These are phyloP conservation scores for Elymus sibiricus DNA, from an alignment of 176 grass and related monocot species.

Conservation along the genomic window DNA sequence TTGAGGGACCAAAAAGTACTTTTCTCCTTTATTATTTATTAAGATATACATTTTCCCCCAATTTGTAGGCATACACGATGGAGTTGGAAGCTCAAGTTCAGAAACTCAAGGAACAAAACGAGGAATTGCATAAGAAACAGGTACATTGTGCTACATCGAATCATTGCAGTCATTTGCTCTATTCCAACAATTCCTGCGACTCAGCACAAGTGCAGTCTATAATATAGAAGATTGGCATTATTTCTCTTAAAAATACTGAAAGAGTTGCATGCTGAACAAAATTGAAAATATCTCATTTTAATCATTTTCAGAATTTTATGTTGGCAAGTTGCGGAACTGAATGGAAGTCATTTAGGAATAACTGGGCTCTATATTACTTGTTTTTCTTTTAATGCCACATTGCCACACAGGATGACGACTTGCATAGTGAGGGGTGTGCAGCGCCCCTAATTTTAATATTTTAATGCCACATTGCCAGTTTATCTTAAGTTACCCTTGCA, in stretches of 20 bases:
- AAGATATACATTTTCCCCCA: neutral
- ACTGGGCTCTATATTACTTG: neutral
- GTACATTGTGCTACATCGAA: conserved; percentile 17
- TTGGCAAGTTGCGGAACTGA: neutral
- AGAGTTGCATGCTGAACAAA: neutral
- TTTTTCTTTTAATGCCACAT: neutral
- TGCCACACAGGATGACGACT: too few species aligned
- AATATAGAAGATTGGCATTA: neutral
- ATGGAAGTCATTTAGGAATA: neutral
- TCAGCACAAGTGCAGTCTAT: neutral
- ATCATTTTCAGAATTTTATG: neutral
- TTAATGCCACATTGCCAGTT: too few species aligned
- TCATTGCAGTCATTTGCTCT: neutral
- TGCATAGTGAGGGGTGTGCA: too few species aligned
- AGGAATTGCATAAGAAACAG: conserved; percentile 71
- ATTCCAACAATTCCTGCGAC: neutral
- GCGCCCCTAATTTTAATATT: too few species aligned
- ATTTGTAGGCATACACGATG: conserved; percentile 70
- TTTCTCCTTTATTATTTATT: too few species aligned
- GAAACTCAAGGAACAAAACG: conserved; percentile 70
- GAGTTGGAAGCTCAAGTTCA: conserved; percentile 85
- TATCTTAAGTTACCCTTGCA: too few species aligned
- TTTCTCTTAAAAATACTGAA: too few species aligned
- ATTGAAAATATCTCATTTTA: neutral
- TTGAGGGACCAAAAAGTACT: too few species aligned